These are phyloP conservation scores for Suhomyces sp. DNA, from an alignment of 805 yeast genomes.

Conservation along the genomic window DNA sequence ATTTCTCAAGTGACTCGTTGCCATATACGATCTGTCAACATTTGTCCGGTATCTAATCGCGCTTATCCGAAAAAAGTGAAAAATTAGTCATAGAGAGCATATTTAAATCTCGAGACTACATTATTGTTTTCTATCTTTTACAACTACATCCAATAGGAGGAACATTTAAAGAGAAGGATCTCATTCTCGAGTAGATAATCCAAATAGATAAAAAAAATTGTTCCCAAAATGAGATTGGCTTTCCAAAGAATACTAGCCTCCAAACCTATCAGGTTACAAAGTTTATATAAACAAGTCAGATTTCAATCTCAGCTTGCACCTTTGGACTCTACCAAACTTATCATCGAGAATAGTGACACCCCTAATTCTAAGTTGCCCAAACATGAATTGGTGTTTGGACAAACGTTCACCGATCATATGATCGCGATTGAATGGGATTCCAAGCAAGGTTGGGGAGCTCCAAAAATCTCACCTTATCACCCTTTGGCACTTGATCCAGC, in stretches of 20 bases:
- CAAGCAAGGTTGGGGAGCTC: slow-evolving; percentile 81
- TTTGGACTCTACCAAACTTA: slow-evolving; percentile 39
- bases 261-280: slow-evolving; percentile 6
- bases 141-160: too few species aligned
- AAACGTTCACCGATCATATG: slow-evolving; percentile 83
- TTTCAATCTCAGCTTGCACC: slow-evolving; percentile 19
- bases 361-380: slow-evolving; percentile 39
- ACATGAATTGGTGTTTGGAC: slow-evolving; percentile 43
- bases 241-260: slow-evolving; percentile 4
- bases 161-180: too few species aligned
- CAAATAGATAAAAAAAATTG: too few species aligned
- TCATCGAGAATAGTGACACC: slow-evolving; percentile 35
- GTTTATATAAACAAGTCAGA: slow-evolving; percentile 6
- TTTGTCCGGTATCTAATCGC: too few species aligned
- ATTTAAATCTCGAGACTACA: too few species aligned
- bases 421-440: slow-evolving; percentile 80
- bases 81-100: too few species aligned
- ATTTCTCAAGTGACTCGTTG: too few species aligned
- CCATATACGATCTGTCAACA: too few species aligned
- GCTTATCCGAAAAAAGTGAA: too few species aligned
- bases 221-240: neutral
- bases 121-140: too few species aligned
- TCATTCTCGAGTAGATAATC: too few species aligned
- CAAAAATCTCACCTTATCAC: slow-evolving; percentile 84
- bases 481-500: slow-evolving; percentile 80